Base-by-base conservation (phyloP, 306 rosid species). In the Cucurbita argyrosperma region DNA sequence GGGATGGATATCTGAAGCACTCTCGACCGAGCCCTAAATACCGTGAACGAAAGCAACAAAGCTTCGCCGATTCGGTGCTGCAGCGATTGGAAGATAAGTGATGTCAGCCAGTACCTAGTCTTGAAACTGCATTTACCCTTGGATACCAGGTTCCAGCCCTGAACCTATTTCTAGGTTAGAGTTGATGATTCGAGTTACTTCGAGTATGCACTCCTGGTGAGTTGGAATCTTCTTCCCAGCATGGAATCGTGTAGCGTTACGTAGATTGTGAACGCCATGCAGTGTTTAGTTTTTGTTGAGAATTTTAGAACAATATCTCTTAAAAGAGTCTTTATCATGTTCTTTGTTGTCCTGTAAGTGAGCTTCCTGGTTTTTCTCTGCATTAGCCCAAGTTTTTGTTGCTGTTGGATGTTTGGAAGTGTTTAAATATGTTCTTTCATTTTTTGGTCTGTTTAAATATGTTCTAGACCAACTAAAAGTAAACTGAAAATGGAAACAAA, bases 1-100 rank as follows among this genome's bases (percentile, higher is more conserved):
- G 98, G 98, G 97, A 94, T 77, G 98, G 98, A 78, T 94, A 88
- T 79, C 88, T 94, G 66, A 94, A 94, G 86, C 89, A 94, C 81
- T 88, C 98, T 66, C 96, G 89, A 50, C 98, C 98, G 30, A 90
- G 98, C 80, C 96, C 97, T 10, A 94, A 90, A 85, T 97, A 84
- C 74, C 86, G 85, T 77, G 97, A 94, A 76, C 83, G 80, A 50
- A 94, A 86, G 89, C 99, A 94, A 84, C 95, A 91, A 76, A 84
- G 85, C 88, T 94, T 89, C 76, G 96, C 97, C 0, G 99, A 90
- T 74, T 81, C 82, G 3, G 85, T 94, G 80, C 83, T 94, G 72
- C 87, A 84, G 65, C 96, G 90, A 72, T 80, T 88, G 76, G 97
- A 94, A 82, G 95, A 88, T 49, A 84, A 88, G 75, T 90, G 86